Percentiles rank a stretch among this genome's conserved stretches.
Conservation (phyloP, 176 grass and related monocot genomes). For the Saccharum officinarum region DNA sequence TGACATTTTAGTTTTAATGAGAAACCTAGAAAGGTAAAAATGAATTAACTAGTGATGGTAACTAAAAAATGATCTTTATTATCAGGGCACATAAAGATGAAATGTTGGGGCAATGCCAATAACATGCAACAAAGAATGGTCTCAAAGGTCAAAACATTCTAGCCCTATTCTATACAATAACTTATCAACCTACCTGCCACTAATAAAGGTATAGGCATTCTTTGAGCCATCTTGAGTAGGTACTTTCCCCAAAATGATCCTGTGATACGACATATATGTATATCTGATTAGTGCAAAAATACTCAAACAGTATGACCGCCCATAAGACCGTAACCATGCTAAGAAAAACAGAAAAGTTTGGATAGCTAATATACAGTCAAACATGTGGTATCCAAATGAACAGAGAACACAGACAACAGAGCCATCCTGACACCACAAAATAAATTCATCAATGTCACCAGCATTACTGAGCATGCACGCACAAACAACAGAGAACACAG, state of each 20-base stretch:
- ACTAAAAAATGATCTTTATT: background rate
- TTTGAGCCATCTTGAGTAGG: conserved; percentile 85
- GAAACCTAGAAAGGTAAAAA: background rate
- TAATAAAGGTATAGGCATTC: conserved; percentile 86
- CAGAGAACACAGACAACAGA: background rate
- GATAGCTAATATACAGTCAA: conserved; percentile 25
- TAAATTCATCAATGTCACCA: conserved; percentile 22
- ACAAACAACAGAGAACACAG: background rate
- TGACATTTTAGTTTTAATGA: conserved; percentile 16
- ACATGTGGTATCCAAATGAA: conserved; percentile 12
- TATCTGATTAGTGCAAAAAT: conserved; percentile 48
- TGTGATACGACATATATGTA: conserved; percentile 62
- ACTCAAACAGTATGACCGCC: background rate
- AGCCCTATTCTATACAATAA: conserved; percentile 27
- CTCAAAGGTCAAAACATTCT: conserved; percentile 12
- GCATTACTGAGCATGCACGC: conserved; percentile 15
- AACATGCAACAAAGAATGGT: conserved; percentile 12
- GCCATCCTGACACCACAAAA: conserved; percentile 6
- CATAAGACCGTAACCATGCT: background rate
- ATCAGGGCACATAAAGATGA: conserved; percentile 2
- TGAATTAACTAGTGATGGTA: conserved; percentile 16
- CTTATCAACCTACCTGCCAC: conserved; percentile 67
- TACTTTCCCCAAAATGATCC: conserved; percentile 88
- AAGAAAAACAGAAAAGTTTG: conserved; percentile 21
- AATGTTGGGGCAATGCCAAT: conserved; percentile 5